phyloP scores from a whole-genome alignment of 305 asterid genomes.

The Petunia hybrid region DNA sequence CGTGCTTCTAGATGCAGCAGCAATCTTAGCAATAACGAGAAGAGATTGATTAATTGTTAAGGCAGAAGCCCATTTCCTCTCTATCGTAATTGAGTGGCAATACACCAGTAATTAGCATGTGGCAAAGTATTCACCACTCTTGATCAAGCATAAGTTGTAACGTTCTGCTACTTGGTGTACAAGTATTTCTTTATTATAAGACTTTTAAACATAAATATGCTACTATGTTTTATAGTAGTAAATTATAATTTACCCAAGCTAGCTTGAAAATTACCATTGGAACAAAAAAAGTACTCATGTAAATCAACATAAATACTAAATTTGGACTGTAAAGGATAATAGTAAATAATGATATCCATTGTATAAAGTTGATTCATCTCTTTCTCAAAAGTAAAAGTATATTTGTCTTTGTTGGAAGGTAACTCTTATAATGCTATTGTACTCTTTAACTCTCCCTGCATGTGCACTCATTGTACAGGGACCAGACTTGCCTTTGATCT shows the following conservation, averaged over 20 bases:
- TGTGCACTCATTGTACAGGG: neutral
- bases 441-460: neutral
- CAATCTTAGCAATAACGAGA: neutral
- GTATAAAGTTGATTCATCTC: neutral
- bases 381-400: neutral
- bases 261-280: too few species aligned
- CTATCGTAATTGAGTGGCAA: neutral
- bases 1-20: neutral
- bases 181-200: neutral
- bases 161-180: neutral
- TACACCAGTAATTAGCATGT: neutral
- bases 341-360: neutral
- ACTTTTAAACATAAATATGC: neutral
- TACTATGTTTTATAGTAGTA: too few species aligned
- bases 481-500: conserved; percentile 17
- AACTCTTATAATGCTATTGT: neutral
- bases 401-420: neutral
- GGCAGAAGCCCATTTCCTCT: neutral
- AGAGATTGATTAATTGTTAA: neutral
- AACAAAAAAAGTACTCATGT: neutral
- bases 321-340: neutral
- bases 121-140: neutral
- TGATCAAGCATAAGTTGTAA: too few species aligned
- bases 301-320: neutral
- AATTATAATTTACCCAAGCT: too few species aligned